Conservation (phyloP, 306 rosid species). For the Lathyrus aphaca region DNA sequence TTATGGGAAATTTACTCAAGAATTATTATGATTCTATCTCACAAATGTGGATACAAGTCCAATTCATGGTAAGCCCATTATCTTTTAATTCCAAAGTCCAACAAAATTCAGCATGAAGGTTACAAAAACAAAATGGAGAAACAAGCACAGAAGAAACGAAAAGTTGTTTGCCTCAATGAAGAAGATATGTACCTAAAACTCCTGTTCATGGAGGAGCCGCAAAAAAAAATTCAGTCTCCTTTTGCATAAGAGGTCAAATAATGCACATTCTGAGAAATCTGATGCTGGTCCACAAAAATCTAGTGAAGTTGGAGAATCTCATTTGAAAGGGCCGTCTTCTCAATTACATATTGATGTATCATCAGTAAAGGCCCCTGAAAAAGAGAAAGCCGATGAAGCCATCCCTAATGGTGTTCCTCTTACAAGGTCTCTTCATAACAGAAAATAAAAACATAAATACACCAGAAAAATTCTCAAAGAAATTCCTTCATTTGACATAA, state of each 20-base stretch:
- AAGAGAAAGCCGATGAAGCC: slow-evolving; percentile 52
- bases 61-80: no score
- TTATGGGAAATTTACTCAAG: no score
- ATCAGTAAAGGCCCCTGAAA: slow-evolving; percentile 46
- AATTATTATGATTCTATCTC: no score
- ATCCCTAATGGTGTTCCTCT: slow-evolving; percentile 33
- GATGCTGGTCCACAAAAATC: slow-evolving; percentile 43
- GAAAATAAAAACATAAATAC: no score
- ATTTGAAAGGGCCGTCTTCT: slow-evolving; percentile 54
- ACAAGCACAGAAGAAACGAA: slow-evolving; percentile 61
- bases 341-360: slow-evolving; percentile 42
- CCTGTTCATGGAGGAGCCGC: slow-evolving; percentile 89
- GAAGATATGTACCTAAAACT: slow-evolving; percentile 76
- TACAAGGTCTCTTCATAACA: no score
- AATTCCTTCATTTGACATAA: no score
- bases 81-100: no score
- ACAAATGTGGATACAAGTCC: no score
- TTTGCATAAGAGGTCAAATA: slow-evolving; percentile 50
- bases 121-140: no score
- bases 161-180: slow-evolving; percentile 82
- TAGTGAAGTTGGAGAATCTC: slow-evolving; percentile 49
- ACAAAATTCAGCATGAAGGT: no score
- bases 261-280: slow-evolving; percentile 46
- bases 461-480: no score
- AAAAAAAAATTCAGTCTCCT: slow-evolving; percentile 54